These are phyloP conservation scores for Zelonia costaricensis DNA, from an alignment of 208 protist genomes.

Conservation along the genomic window DNA sequence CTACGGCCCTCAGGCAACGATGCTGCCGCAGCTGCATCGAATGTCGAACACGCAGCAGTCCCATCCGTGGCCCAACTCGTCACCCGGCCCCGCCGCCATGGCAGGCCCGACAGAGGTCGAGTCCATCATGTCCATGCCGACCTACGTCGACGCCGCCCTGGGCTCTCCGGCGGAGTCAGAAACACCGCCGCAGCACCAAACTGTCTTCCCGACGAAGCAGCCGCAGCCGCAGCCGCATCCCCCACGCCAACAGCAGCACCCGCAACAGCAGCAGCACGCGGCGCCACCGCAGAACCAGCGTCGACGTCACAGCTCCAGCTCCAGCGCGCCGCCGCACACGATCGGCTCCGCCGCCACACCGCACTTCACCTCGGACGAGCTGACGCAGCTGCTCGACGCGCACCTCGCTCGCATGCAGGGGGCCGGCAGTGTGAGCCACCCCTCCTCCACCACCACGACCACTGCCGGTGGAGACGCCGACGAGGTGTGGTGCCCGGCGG, in stretches of 20 bases:
- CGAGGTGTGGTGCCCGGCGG: slow-evolving; percentile 29
- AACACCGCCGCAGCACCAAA: no score
- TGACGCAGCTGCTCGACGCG: slow-evolving; percentile 26
- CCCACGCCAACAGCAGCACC: not conserved
- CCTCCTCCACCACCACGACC: no score
- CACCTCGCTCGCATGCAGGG: not conserved
- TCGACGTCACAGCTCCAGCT: not conserved
- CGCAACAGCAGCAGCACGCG: not conserved
- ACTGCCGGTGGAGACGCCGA: not conserved
- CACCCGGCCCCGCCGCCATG: no score
- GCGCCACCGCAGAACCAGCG: not conserved
- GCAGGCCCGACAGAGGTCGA: not conserved
- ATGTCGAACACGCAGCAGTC: no score
- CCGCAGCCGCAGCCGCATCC: no score
- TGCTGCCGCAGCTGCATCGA: no score
- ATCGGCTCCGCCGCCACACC: slow-evolving; percentile 1
- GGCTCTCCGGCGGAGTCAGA: no score
- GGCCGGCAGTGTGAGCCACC: not conserved
- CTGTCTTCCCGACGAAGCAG: no score
- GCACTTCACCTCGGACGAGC: slow-evolving; percentile 21
- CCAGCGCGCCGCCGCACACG: not conserved
- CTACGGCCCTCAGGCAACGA: no score
- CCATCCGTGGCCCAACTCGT: no score
- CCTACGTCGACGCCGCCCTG: not conserved
- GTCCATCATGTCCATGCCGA: not conserved